Conservation (phyloP, 2,329 filamentous ascomycete genomes). For the Monosporascus sp. region DNA sequence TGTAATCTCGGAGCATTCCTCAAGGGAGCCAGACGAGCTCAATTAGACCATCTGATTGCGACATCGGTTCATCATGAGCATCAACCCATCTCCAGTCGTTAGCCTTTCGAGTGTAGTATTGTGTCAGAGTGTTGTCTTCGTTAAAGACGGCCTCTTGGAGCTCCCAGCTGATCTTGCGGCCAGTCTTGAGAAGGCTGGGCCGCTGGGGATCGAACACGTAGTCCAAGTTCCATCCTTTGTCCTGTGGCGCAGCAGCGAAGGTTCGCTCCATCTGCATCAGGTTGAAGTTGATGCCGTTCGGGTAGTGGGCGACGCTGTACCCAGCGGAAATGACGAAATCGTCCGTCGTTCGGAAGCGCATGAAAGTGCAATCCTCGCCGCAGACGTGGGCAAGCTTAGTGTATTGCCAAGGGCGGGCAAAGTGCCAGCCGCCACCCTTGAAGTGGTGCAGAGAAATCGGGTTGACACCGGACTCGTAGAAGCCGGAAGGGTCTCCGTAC, state of each 20-base stretch:
- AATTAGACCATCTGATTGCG: conserved; percentile 47
- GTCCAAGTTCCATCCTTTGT: conserved; percentile 46
- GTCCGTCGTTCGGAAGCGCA: conserved; percentile 50
- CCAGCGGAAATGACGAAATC: conserved; percentile 53
- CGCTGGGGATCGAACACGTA: conserved; percentile 46
- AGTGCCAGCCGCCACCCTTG: conserved; percentile 54
- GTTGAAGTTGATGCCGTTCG: conserved; percentile 43
- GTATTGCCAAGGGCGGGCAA: conserved; percentile 48
- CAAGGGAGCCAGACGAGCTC: conserved; percentile 51
- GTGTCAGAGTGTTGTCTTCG: conserved; percentile 44
- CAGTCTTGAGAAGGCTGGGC: conserved; percentile 40
- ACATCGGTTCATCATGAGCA: conserved; percentile 41
- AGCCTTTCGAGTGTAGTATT: conserved; percentile 47
- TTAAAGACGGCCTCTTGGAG: conserved; percentile 43
- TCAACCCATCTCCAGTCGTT: conserved; percentile 50
- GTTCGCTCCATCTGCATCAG: conserved; percentile 47
- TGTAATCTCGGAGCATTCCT: no score
- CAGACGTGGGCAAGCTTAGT: conserved; percentile 53
- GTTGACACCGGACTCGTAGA: conserved; percentile 57
- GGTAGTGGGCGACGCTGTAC: conserved; percentile 55
- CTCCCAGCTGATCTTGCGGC: conserved; percentile 49
- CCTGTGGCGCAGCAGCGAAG: conserved; percentile 41
- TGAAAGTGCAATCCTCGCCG: conserved; percentile 54
- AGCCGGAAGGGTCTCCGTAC: conserved; percentile 54
- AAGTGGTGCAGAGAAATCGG: conserved; percentile 60